A percentile compares a stretch with the other conserved stretches of the same genome.
These are phyloP conservation scores for Aspergillus quadricinctus DNA, from an alignment of 2,329 filamentous ascomycete species.

Conservation along the genomic window DNA sequence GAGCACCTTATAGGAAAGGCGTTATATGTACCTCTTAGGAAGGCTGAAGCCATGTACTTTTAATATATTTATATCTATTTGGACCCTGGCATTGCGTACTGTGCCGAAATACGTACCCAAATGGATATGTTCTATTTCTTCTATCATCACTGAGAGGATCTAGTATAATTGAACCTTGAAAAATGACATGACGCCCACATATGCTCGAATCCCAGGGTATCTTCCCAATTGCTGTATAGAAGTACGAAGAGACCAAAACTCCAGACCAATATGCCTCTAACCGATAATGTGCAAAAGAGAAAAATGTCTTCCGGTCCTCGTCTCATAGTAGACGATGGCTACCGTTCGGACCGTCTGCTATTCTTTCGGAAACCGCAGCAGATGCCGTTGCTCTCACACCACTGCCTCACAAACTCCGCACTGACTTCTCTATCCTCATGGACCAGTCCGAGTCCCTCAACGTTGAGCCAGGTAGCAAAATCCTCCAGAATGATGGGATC, in stretches of 20 bases:
- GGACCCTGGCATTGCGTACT: no score
- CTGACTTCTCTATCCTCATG: conserved; percentile 64
- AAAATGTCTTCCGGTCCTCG: neutral
- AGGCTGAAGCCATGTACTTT: neutral
- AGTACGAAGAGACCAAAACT: neutral
- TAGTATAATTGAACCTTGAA: neutral
- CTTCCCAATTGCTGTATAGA: neutral
- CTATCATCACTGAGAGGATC: neutral
- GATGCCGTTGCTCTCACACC: conserved; percentile 84
- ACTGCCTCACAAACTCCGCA: conserved; percentile 68
- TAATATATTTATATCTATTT: neutral
- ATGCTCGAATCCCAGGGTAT: neutral
- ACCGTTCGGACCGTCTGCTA: neutral
- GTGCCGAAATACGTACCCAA: no score
- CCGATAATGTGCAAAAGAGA: neutral
- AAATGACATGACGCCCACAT: neutral
- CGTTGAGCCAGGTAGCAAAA: conserved; percentile 76
- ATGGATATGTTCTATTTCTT: neutral
- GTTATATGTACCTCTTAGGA: neutral
- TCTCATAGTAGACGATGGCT: conserved; percentile 1
- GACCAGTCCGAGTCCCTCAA: conserved; percentile 58
- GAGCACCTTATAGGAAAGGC: neutral
- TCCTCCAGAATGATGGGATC: conserved; percentile 88
- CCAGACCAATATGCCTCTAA: neutral
- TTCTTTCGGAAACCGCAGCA: conserved; percentile 67